These are phyloP conservation scores for Aspergillus aculeatus DNA, from an alignment of 2,329 filamentous ascomycete species.

Conservation along the genomic window DNA sequence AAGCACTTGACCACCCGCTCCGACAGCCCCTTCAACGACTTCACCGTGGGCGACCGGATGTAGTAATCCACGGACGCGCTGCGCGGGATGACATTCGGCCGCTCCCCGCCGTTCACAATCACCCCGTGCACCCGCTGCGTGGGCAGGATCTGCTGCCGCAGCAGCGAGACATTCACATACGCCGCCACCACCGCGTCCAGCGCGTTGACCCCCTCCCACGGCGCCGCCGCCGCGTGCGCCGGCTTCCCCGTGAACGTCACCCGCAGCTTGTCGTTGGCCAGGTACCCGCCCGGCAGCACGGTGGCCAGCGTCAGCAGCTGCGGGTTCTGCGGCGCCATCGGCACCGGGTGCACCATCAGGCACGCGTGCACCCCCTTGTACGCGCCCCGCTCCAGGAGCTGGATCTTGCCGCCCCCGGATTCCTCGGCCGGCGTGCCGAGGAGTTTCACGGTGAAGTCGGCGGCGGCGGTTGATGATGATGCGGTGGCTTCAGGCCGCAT, in stretches of 20 bases:
- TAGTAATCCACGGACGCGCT: slow-evolving; percentile 47
- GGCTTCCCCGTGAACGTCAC: slow-evolving; percentile 51
- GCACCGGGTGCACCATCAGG: slow-evolving; percentile 41
- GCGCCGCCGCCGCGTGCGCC: slow-evolving; percentile 55
- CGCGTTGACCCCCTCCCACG: slow-evolving; percentile 59
- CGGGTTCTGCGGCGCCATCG: slow-evolving; percentile 27
- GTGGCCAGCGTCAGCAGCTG: slow-evolving; percentile 24
- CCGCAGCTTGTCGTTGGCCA: slow-evolving; percentile 32
- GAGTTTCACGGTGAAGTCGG: slow-evolving; percentile 32
- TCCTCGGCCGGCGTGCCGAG: slow-evolving; percentile 39
- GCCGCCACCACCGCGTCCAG: slow-evolving; percentile 55
- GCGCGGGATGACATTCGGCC: slow-evolving; percentile 58
- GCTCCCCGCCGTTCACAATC: slow-evolving; percentile 53
- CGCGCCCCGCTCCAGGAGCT: slow-evolving; percentile 43
- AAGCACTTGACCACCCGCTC: slow-evolving; percentile 32
- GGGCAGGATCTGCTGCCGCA: slow-evolving; percentile 56
- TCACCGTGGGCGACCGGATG: slow-evolving; percentile 42
- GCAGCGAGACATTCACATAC: slow-evolving; percentile 46
- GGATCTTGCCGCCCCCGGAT: slow-evolving; percentile 37
- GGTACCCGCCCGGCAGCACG: slow-evolving; percentile 25
- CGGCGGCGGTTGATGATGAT: neutral
- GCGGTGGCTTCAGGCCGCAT: slow-evolving; percentile 17
- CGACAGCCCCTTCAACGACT: slow-evolving; percentile 35
- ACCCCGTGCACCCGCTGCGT: slow-evolving; percentile 52
- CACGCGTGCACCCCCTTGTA: slow-evolving; percentile 39